Evolutionary conservation across 495 filamentous ascomycete species (phyloP).

Genomic region (Penicillium silybi): DNA sequence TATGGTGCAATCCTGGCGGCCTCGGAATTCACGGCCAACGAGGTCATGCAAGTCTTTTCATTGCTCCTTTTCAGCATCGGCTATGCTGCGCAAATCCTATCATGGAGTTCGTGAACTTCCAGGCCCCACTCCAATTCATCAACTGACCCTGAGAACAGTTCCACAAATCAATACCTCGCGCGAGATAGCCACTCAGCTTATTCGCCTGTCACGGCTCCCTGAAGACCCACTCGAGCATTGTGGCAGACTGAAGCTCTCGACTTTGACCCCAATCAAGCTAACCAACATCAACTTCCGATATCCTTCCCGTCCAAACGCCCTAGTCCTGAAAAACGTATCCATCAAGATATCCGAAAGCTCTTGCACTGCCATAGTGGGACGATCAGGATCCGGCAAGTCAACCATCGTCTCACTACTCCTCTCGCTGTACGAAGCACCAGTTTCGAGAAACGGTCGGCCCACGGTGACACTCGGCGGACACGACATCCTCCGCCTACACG

Average conservation of each 20-base stretch:
- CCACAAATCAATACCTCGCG: slow-evolving; percentile 75
- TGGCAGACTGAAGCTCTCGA: slow-evolving; percentile 40
- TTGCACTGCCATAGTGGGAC: slow-evolving; percentile 72
- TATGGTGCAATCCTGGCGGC: slow-evolving; percentile 66
- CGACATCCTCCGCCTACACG: slow-evolving; percentile 56
- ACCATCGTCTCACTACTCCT: slow-evolving; percentile 77
- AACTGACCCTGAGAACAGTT: slow-evolving; percentile 36
- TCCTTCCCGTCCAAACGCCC: slow-evolving; percentile 49
- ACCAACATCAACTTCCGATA: slow-evolving; percentile 64
- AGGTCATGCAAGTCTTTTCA: slow-evolving; percentile 72
- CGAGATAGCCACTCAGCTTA: slow-evolving; percentile 66
- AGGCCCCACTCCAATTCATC: not conserved
- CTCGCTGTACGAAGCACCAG: slow-evolving; percentile 53
- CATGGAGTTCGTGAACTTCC: slow-evolving; percentile 46
- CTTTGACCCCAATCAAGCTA: slow-evolving; percentile 59
- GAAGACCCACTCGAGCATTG: slow-evolving; percentile 55
- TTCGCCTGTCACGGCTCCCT: slow-evolving; percentile 65
- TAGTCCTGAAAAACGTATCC: slow-evolving; percentile 55
- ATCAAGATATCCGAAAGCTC: slow-evolving; percentile 56
- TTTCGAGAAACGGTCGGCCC: slow-evolving; percentile 12
- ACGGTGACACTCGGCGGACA: slow-evolving; percentile 53
- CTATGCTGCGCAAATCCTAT: slow-evolving; percentile 64
- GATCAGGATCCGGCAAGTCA: slow-evolving; percentile 85
- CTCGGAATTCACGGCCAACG: slow-evolving; percentile 43
- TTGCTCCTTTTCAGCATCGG: slow-evolving; percentile 76